phyloP scores from a whole-genome alignment of 2,329 filamentous ascomycete species.

The Neonectria punicea region DNA sequence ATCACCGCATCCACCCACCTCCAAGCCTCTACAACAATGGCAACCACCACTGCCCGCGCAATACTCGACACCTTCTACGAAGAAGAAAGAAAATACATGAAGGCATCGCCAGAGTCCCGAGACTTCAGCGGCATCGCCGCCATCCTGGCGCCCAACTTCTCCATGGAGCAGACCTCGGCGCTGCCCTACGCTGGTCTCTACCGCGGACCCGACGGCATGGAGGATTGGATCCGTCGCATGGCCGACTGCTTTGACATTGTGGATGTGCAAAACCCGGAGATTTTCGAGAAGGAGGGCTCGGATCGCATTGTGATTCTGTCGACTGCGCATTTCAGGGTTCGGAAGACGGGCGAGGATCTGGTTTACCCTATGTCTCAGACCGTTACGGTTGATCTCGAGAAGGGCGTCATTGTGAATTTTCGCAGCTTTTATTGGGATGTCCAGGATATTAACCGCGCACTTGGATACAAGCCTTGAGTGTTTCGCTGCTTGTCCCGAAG shows the following conservation, averaged over 20 bases:
- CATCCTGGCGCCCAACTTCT: constrained; percentile 39
- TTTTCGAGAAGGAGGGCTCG: constrained; percentile 45
- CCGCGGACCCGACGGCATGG: constrained; percentile 45
- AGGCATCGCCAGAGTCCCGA: constrained; percentile 40
- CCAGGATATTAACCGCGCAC: constrained; percentile 34
- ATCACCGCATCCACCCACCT: neutral
- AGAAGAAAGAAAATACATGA: constrained; percentile 49
- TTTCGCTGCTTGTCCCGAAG: neutral
- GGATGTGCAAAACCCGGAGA: constrained; percentile 45
- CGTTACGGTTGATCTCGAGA: constrained; percentile 47
- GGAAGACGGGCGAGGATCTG: constrained; percentile 45
- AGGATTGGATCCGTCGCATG: constrained; percentile 46
- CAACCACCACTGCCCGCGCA: constrained; percentile 31
- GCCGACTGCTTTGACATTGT: constrained; percentile 41
- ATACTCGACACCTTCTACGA: constrained; percentile 49
- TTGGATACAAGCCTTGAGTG: constrained; percentile 30
- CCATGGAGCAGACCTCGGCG: constrained; percentile 46
- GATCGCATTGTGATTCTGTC: constrained; percentile 43
- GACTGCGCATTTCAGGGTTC: constrained; percentile 42
- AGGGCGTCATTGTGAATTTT: constrained; percentile 44
- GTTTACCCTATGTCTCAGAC: constrained; percentile 45
- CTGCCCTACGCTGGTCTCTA: constrained; percentile 48
- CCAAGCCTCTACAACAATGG: neutral
- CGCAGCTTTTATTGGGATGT: constrained; percentile 52
- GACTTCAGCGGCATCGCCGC: constrained; percentile 47